Conservation (phyloP, 495 filamentous ascomycete genomes). For the Neurospora sp. region DNA sequence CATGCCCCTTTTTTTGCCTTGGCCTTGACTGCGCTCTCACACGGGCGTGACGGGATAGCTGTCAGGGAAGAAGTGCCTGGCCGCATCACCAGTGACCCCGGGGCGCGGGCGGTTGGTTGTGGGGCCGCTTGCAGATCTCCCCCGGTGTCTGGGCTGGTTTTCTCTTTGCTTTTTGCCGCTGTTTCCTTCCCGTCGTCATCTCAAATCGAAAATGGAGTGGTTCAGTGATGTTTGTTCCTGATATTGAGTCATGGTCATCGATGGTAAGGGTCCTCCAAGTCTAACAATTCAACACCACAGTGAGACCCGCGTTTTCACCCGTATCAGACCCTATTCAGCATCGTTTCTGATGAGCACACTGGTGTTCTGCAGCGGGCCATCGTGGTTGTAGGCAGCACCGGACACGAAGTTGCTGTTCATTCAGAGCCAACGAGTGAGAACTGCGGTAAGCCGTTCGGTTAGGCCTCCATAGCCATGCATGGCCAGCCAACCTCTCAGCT, state of each 20-base stretch:
- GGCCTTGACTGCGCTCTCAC: neutral
- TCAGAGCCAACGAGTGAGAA: neutral
- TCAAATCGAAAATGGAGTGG: neutral
- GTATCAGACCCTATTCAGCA: neutral
- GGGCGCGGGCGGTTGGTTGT: neutral
- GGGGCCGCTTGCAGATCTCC: neutral
- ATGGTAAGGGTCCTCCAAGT: neutral
- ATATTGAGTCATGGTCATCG: neutral
- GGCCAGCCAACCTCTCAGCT: neutral
- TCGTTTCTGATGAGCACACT: neutral
- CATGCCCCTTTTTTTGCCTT: neutral
- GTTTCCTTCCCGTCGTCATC: neutral
- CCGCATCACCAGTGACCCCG: neutral
- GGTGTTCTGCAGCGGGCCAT: neutral
- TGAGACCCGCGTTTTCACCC: neutral
- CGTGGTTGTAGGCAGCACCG: neutral
- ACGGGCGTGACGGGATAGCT: neutral
- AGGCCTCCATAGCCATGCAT: neutral
- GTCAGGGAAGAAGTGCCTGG: neutral
- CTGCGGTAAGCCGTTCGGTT: neutral
- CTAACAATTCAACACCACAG: neutral
- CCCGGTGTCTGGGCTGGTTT: neutral
- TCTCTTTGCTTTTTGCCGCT: neutral
- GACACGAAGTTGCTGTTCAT: neutral
- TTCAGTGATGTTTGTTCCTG: neutral